phyloP scores from a whole-genome alignment of 2,329 filamentous ascomycete genomes.

The Alternaria angustiovoidea region DNA sequence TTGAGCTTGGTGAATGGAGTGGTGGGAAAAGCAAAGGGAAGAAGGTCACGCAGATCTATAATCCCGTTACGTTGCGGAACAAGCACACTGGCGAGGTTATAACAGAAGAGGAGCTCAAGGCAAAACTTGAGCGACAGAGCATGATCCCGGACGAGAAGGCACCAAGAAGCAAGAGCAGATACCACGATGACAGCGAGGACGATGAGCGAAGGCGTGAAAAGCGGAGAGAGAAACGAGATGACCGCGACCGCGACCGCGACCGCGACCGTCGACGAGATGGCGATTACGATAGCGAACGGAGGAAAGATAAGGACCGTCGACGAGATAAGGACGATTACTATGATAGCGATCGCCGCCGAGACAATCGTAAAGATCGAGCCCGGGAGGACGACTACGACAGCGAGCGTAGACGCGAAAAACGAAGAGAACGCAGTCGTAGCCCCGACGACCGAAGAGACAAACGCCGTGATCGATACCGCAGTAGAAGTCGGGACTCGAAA shows the following conservation, averaged over 20 bases:
- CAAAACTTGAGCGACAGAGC: slow-evolving; percentile 59
- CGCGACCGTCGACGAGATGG: slow-evolving; percentile 26
- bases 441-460: slow-evolving; percentile 39
- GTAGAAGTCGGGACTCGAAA: slow-evolving; percentile 32
- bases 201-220: slow-evolving; percentile 30
- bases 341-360: slow-evolving; percentile 31
- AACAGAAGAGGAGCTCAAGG: slow-evolving; percentile 68
- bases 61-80: slow-evolving; percentile 68
- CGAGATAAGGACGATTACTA: slow-evolving; percentile 29
- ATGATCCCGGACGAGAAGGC: slow-evolving; percentile 52
- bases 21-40: slow-evolving; percentile 56
- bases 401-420: slow-evolving; percentile 20
- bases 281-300: slow-evolving; percentile 31
- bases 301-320: slow-evolving; percentile 26
- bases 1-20: slow-evolving; percentile 80
- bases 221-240: slow-evolving; percentile 22
- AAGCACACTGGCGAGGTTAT: slow-evolving; percentile 69
- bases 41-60: slow-evolving; percentile 62
- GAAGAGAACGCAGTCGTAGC: slow-evolving; percentile 31
- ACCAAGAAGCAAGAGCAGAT: slow-evolving; percentile 18
- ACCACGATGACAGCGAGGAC: slow-evolving; percentile 26
- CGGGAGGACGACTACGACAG: slow-evolving; percentile 27
- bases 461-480: slow-evolving; percentile 35
- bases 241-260: slow-evolving; percentile 18
- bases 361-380: slow-evolving; percentile 27